Conservation (phyloP, 2,329 filamentous ascomycete genomes). For the Lasiodiplodia gonubiensis region DNA sequence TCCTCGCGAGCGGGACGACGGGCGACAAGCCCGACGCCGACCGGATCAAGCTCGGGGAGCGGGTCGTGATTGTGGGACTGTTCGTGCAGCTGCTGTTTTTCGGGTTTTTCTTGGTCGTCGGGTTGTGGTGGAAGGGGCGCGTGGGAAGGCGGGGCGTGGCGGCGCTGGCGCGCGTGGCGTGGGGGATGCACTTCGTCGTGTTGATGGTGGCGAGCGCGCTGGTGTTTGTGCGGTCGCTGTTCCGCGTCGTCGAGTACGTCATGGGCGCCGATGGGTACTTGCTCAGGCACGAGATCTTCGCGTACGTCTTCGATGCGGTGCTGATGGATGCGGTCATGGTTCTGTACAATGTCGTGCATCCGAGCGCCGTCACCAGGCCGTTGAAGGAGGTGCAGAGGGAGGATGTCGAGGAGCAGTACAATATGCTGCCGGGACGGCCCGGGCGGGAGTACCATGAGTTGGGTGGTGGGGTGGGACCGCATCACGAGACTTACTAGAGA, state of each 20-base stretch:
- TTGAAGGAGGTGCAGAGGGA: neutral
- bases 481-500: too few relatives aligned
- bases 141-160: conserved; percentile 26
- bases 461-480: too few relatives aligned
- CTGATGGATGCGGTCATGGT: conserved; percentile 53
- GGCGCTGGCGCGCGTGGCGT: neutral
- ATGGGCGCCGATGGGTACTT: conserved; percentile 53
- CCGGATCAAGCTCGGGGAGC: conserved; percentile 39
- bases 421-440: neutral
- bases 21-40: neutral
- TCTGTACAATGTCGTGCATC: conserved; percentile 47
- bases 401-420: neutral
- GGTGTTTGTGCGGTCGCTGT: conserved; percentile 57
- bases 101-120: conserved; percentile 53
- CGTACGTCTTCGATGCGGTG: conserved; percentile 56
- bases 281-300: conserved; percentile 51
- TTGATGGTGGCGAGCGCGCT: conserved; percentile 53
- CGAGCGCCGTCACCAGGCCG: conserved; percentile 35
- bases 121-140: neutral
- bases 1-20: neutral
- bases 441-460: too few relatives aligned
- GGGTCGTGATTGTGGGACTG: conserved; percentile 57
- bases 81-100: conserved; percentile 59
- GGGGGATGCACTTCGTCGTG: conserved; percentile 44
- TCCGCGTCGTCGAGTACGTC: conserved; percentile 57